phyloP scores from a whole-genome alignment of 2,329 filamentous ascomycete genomes.

The Rachicladosporium sp. region DNA sequence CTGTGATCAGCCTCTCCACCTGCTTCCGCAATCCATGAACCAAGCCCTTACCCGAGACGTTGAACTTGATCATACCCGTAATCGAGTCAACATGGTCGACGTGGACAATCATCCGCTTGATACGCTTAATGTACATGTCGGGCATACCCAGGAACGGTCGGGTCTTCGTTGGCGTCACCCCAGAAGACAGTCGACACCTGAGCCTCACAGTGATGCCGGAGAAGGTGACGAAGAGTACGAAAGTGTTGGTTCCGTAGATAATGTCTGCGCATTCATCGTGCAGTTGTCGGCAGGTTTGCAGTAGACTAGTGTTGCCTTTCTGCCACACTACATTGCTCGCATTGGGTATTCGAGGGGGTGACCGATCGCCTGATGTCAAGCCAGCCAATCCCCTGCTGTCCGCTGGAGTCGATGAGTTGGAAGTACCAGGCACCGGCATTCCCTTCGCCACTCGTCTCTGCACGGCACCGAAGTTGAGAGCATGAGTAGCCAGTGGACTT shows the following conservation, averaged over 20 bases:
- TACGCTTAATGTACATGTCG: slow-evolving; percentile 27
- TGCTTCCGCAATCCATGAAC: slow-evolving; percentile 30
- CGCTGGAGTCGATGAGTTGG: no score
- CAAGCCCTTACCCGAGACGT: slow-evolving; percentile 33
- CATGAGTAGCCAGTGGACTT: slow-evolving; percentile 17
- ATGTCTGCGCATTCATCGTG: slow-evolving; percentile 33
- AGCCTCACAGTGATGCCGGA: slow-evolving; percentile 32
- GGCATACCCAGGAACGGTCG: slow-evolving; percentile 32
- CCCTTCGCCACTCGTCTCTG: slow-evolving; percentile 16
- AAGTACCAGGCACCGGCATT: slow-evolving; percentile 7
- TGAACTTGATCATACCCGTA: slow-evolving; percentile 41
- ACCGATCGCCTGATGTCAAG: no score
- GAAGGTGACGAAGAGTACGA: slow-evolving; percentile 34
- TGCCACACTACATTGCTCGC: slow-evolving; percentile 27
- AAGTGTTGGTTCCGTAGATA: slow-evolving; percentile 34
- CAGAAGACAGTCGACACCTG: slow-evolving; percentile 29
- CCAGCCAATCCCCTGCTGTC: no score
- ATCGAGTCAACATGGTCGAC: slow-evolving; percentile 38
- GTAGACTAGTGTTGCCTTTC: slow-evolving; percentile 28
- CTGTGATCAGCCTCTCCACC: slow-evolving; percentile 29
- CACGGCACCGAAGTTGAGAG: slow-evolving; percentile 19
- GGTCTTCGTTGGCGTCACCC: slow-evolving; percentile 28
- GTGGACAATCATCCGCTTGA: slow-evolving; percentile 31
- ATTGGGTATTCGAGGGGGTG: no score
- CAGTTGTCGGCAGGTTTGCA: slow-evolving; percentile 29